Evolutionary conservation across 176 grass and related monocot genomes (phyloP), one percentile per base, ranked within the genome.

Genomic region (Bolboschoenus planiculmis): DNA sequence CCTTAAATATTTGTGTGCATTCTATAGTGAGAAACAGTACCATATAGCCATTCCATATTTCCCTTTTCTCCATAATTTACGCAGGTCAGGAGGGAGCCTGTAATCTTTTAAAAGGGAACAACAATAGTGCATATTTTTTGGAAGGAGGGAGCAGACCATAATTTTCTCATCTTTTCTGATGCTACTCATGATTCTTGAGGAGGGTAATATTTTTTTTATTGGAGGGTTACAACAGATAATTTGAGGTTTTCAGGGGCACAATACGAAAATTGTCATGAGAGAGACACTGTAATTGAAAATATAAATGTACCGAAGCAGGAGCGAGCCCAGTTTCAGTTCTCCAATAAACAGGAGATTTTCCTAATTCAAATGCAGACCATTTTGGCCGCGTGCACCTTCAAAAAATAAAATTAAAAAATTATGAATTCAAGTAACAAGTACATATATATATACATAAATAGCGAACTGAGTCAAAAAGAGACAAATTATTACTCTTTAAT

Each of bases 311-410:
- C 31, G 90, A 70, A 23, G 92, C 79, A 11, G 92, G 92, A 88
- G 90, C 82, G 24, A 93, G 90, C 67, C 95, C 92, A 40, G 56
- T 98, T 79, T 2, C 61, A 27, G 95, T 98, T 85, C 92, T 98
- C 95, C 95, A 98, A 84, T 74, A 98, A 64, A 98, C 84, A 58
- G 95, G 89, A 50, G 85, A 87, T 76, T 76, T 86, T 81, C 95
- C 95, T 56, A 98, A 85, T 85, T 98, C 95, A 84, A 95, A 98
- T 59, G 95, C 90, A 42, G 90, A 62, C 90, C 95, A 95, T 30
- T 87, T 87, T 21, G 95, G 95, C 67, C 90, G 92, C 43, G 16
- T 34, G 46, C 68, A 91, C 47, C 90, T 90, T 55, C 14, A 77
- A 78, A 37, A 79, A 70, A 80, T 34, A 18, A 16, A 78, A 78